Base-by-base conservation (phyloP, 768 basidiomycete species). In the Tricholoma furcatifolium region DNA sequence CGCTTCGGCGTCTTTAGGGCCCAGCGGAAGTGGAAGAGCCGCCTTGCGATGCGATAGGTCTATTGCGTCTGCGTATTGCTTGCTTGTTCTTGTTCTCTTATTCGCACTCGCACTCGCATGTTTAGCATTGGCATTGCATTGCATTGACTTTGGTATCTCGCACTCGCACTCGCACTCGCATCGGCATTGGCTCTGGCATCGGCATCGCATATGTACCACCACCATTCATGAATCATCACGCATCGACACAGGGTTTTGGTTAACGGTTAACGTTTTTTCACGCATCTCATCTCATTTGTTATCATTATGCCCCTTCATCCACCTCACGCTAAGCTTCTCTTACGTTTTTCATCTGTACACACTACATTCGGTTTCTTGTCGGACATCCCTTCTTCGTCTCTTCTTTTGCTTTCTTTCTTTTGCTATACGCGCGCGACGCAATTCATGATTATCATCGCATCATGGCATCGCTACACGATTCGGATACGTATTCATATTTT, bases 1-100 rank as follows among this genome's bases (percentile, higher is more conserved):
- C 74, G 82, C 39, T 85, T 87, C 60, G 69, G 74, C 51, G 67
- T 86, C 39, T 87, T 85, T 65, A 70, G 83, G 47, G 70, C 73
- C 12, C 67, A 71, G 65, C 60, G 70, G 46, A 59, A 66, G 51
- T 56, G 74, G 15, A 68, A 62, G 66, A 61, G 58, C 38, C 52
- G 68, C 20, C 62, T 72, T 34, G 62, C 64, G n/a, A 43, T 70
- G 54, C 54, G 58, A 40, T 61, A 43, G 41, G 24, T 18, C 21
- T 31, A 17, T 4, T n/a, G 30, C 10, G 15, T 15, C 24, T 18
- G n/a, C 10, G 2, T 1, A 20, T 7, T 7, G 17, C 20, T 30
- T 42, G 30, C 32, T 40, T 18, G 12, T 23, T 27, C 24, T 31
- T 27, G 12, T 42, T 31, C 23, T 31, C n/a, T 24, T 34, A 34